Evolutionary conservation across 140 eudicot species (phyloP).

Genomic region (Ambrosia hybrid): DNA sequence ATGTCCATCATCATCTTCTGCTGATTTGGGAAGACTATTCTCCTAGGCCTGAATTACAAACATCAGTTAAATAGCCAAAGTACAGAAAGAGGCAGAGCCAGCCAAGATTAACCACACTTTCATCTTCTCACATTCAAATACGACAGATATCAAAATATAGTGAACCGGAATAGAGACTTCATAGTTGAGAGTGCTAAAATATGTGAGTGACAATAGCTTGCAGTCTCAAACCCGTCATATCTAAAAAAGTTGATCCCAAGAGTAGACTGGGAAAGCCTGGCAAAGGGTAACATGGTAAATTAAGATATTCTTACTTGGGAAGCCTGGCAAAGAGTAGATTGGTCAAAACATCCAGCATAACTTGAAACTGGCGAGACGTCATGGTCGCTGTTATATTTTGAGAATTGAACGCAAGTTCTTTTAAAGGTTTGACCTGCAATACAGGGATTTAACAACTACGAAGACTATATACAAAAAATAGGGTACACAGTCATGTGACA

Average conservation of each 20-base stretch:
- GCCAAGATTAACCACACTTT: too few relatives aligned
- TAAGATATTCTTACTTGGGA: slow-evolving; percentile 73
- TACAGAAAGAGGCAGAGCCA: too few relatives aligned
- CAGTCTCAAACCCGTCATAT: too few relatives aligned
- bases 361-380: slow-evolving; percentile 99
- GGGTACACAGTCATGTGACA: background rate
- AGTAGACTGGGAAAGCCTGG: background rate
- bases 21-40: slow-evolving; percentile 72
- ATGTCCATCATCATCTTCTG: slow-evolving; percentile 94
- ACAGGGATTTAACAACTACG: slow-evolving; percentile 17
- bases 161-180: background rate
- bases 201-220: too few relatives aligned
- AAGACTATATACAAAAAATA: background rate
- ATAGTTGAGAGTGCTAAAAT: background rate
- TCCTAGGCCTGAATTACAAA: slow-evolving; percentile 77
- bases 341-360: slow-evolving; percentile 97
- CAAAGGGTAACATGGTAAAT: background rate
- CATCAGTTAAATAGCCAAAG: too few relatives aligned
- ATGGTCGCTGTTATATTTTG: slow-evolving; percentile 86
- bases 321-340: slow-evolving; percentile 95
- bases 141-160: slow-evolving; percentile 2
- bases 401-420: slow-evolving; percentile 94
- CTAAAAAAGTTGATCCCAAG: too few relatives aligned
- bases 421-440: slow-evolving; percentile 92
- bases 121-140: slow-evolving; percentile 14